These are phyloP conservation scores for Penicillium sp. DNA, from an alignment of 2,329 filamentous ascomycete genomes.

Conservation along the genomic window DNA sequence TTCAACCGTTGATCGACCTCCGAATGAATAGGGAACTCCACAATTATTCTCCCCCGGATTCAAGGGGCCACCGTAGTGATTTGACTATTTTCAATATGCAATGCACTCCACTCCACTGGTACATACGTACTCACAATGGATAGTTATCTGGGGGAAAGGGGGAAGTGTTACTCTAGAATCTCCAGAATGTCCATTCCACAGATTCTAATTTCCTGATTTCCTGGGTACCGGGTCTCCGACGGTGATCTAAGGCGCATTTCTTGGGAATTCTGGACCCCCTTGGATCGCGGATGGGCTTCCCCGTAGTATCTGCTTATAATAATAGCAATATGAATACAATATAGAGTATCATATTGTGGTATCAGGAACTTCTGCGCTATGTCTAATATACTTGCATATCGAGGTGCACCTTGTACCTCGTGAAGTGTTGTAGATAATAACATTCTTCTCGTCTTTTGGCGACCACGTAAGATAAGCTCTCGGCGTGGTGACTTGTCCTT, in stretches of 20 bases:
- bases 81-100: slow-evolving; percentile 13
- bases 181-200: slow-evolving; percentile 11
- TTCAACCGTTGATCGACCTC: slow-evolving; percentile 5
- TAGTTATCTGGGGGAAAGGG: slow-evolving; percentile 9
- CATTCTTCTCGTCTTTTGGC: neutral
- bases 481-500: slow-evolving; percentile 7
- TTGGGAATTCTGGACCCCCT: neutral
- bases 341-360: neutral
- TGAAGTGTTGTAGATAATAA: slow-evolving; percentile 2
- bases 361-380: neutral
- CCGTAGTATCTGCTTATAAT: neutral
- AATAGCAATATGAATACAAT: neutral
- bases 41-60: slow-evolving; percentile 19
- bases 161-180: neutral
- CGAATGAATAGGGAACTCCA: slow-evolving; percentile 9
- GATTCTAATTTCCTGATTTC: slow-evolving; percentile 10
- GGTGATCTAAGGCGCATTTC: neutral
- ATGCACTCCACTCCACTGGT: slow-evolving; percentile 7
- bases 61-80: slow-evolving; percentile 14
- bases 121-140: neutral
- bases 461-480: slow-evolving; percentile 1
- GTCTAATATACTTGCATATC: neutral
- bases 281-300: slow-evolving; percentile 1
- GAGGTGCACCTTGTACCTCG: neutral
- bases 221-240: slow-evolving; percentile 13